Base-by-base conservation (phyloP, 768 basidiomycete species). In the Pleurotus giganteus region DNA sequence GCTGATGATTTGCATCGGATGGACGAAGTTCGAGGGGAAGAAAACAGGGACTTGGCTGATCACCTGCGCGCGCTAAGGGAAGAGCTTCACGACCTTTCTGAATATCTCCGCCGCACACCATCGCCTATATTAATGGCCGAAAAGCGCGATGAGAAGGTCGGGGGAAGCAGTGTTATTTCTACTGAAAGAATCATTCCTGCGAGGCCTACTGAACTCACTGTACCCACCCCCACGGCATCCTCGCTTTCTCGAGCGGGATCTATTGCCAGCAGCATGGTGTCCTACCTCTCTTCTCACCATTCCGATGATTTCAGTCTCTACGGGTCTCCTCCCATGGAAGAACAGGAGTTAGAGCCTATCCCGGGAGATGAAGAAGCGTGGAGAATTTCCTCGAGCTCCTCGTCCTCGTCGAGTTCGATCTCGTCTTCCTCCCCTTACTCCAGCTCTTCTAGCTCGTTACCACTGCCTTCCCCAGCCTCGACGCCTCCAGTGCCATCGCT, bases 11-110 rank as follows among this genome's bases (percentile, higher is more conserved):
- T 92, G 11, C 73, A 72, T 7, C 64, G 68, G 2, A 76, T 76
- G 53, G 84, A 92, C 60, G 72, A 78, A 28, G 71, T 75, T 15
- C 73, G 88, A 51, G 85, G 82, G 0, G 74, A 80, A 2, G 89
- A 94, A 59, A 80, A 76, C 27, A 74, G 80, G 24, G 85, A 85
- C 13, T 64, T 94, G 6, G 76, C 79, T 0, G 83, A 82, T 43
- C 85, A 88, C 63, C 75, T 96, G 3, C 80, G 80, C 49, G 80
- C 83, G 0, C 81, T 97, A 34, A 80, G 87, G 55, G 75, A 85
- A 32, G 85, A 89, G 59, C 71, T 96, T 2, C 76, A 75, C 11
- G 82, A 85, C 42, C 74, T 94, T 9, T 79, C 84, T 0, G 72
- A 81, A 26, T 80, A 76, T 57, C 67, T 88, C 15, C 82, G 76